A percentile compares a stretch with the other conserved stretches of the same genome.
Conservation (phyloP, 164 flowering plant species). For the Vitis riparia region DNA sequence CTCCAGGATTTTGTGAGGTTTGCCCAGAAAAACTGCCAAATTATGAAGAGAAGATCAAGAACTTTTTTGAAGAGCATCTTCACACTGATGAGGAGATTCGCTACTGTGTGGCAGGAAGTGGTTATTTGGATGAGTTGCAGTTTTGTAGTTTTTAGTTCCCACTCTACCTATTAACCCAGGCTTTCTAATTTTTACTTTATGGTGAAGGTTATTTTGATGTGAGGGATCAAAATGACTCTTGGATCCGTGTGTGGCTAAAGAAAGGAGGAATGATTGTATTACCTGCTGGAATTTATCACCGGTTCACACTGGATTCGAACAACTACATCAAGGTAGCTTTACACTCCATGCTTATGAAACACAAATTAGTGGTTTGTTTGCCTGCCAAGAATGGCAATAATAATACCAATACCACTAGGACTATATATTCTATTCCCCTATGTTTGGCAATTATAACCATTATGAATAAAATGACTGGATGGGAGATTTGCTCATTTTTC, state of each 20-base stretch:
- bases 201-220: slow-evolving; percentile 93
- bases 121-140: slow-evolving; percentile 41
- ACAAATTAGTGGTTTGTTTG: neutral
- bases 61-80: slow-evolving; percentile 92
- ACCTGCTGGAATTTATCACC: slow-evolving; percentile 97
- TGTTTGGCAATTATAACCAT: neutral
- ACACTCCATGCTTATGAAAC: neutral
- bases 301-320: slow-evolving; percentile 86
- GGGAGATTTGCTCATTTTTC: neutral
- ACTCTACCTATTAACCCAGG: neutral
- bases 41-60: slow-evolving; percentile 92
- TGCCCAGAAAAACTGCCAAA: slow-evolving; percentile 95
- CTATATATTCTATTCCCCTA: too few relatives aligned
- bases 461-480: neutral
- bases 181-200: slow-evolving; percentile 1
- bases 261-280: slow-evolving; percentile 93
- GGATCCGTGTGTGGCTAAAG: slow-evolving; percentile 95
- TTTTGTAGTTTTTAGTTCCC: neutral
- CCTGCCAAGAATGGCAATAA: too few relatives aligned
- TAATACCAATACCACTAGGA: too few relatives aligned
- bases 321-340: slow-evolving; percentile 89
- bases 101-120: slow-evolving; percentile 93
- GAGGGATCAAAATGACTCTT: slow-evolving; percentile 67
- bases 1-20: slow-evolving; percentile 79
- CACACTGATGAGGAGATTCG: slow-evolving; percentile 99